A percentile compares a stretch with the other conserved stretches of the same genome.
These are phyloP conservation scores for Arabidopsis thaliana DNA, from an alignment of 345 rosid genomes.

Conservation along the genomic window DNA sequence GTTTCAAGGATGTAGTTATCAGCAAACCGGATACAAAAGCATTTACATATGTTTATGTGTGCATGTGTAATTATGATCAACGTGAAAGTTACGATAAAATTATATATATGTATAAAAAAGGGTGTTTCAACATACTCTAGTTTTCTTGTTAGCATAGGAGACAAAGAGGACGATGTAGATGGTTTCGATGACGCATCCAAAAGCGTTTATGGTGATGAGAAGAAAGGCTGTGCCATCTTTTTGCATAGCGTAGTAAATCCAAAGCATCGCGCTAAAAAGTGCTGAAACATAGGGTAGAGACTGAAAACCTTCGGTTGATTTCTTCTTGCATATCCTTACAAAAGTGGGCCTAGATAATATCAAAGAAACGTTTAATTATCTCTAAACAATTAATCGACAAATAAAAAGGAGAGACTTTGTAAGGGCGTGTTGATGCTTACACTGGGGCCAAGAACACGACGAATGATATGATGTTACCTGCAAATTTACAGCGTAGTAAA, in stretches of 20 bases:
- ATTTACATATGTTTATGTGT: neutral
- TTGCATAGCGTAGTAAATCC: slow-evolving; percentile 65
- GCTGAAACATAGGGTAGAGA: slow-evolving; percentile 68
- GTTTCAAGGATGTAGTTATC: slow-evolving; percentile 15
- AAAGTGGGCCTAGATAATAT: slow-evolving; percentile 66
- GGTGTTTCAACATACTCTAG: slow-evolving; percentile 49
- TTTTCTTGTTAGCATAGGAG: slow-evolving; percentile 56
- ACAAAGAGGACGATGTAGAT: slow-evolving; percentile 62
- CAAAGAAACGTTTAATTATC: neutral
- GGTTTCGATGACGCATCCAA: slow-evolving; percentile 68
- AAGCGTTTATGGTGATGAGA: slow-evolving; percentile 67
- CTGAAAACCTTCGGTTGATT: slow-evolving; percentile 74
- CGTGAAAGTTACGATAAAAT: neutral
- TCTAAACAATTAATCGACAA: neutral
- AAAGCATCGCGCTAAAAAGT: slow-evolving; percentile 69
- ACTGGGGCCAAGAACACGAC: slow-evolving; percentile 63
- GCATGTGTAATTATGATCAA: slow-evolving; percentile 12
- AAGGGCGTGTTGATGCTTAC: slow-evolving; percentile 49
- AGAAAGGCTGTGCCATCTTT: slow-evolving; percentile 59
- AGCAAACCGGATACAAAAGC: neutral
- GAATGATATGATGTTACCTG: slow-evolving; percentile 67
- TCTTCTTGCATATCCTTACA: slow-evolving; percentile 60
- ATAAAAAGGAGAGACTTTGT: neutral
- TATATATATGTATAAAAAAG: neutral
- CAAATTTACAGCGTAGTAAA: neutral